phyloP scores from a whole-genome alignment of 2,329 filamentous ascomycete genomes.

The Lasiodiplodia gonubiensis region DNA sequence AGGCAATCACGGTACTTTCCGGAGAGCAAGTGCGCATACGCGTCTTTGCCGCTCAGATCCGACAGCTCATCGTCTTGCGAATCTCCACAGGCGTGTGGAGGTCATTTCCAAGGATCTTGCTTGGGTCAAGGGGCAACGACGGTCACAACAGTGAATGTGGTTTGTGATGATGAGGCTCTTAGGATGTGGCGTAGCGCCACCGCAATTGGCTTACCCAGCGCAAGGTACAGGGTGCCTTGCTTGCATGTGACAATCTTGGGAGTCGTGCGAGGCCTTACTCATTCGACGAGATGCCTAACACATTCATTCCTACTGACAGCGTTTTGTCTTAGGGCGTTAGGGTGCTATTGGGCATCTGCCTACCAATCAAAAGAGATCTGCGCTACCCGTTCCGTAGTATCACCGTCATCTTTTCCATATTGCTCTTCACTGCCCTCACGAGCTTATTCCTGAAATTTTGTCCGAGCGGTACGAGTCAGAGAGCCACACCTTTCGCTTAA shows the following conservation, averaged over 20 bases:
- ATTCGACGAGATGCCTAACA: neutral
- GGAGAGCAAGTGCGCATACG: neutral
- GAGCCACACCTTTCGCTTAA: neutral
- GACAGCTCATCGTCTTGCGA: neutral
- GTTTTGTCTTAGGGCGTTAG: neutral
- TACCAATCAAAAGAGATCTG: neutral
- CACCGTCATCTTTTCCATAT: neutral
- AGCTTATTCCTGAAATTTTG: neutral
- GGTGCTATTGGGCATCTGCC: neutral
- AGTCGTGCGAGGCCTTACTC: neutral
- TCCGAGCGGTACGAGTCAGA: neutral
- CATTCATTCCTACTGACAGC: neutral
- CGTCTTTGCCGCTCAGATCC: neutral
- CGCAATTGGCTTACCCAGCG: neutral
- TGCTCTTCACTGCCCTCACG: neutral
- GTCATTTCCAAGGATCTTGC: neutral
- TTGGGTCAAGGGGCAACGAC: neutral
- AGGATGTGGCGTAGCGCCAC: neutral
- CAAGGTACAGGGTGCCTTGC: neutral
- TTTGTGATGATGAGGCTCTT: neutral
- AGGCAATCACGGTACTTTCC: neutral
- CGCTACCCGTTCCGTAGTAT: neutral
- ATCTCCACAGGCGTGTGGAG: neutral
- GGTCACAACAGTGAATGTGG: too few relatives aligned
- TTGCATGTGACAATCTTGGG: neutral